Evolutionary conservation across 2,329 filamentous ascomycete genomes (phyloP), one percentile per base, ranked within the genome.

Genomic region (Pseudogymnoascus pannorum): DNA sequence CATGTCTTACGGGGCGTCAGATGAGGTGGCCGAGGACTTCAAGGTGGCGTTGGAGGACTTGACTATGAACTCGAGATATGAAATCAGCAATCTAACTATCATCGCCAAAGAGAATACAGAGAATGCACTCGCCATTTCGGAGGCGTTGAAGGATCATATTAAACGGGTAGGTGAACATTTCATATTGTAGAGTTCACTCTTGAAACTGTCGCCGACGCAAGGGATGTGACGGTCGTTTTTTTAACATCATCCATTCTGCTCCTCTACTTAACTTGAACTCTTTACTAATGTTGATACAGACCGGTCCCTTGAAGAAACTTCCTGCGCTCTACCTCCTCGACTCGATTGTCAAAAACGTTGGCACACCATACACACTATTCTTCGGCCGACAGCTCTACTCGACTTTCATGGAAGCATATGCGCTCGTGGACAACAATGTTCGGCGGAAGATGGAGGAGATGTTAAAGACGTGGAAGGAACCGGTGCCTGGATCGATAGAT

Each of bases 61-160:
- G 71, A 90, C 89, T 67, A 84, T 87, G 73, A 97, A 97, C 77
- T 91, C 91, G 76, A 88, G 92, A 72, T 91, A 91, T 76, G 93
- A 97, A 77, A 99, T 99, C 75, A 93, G 89, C 81, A 97, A 95
- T 77, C 78, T 99, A 77, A 99, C 94, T 65, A 87, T 96, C 74
- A 97, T 99, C 76, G 94, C 94, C 63, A 91, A 95, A 75, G 94
- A 99, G 76, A 96, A 96, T 71, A 97, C 92, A 67, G 92, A 96
- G 76, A 89, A 97, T 79, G 94, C 94, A 35, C 85, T 95, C 74
- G 91, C 89, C 66, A 97, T 99, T 70, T 92, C 94, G 16, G 86
- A 91, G 70, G 91, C 91, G 57, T 78, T 99, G 68, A 90, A 96
- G 74, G 89, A 92, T 66, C 94, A 99, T 72, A 97, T 99, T 75